Conservation (phyloP, 2,329 filamentous ascomycete genomes). For the Chrysoporthe cubensis region DNA sequence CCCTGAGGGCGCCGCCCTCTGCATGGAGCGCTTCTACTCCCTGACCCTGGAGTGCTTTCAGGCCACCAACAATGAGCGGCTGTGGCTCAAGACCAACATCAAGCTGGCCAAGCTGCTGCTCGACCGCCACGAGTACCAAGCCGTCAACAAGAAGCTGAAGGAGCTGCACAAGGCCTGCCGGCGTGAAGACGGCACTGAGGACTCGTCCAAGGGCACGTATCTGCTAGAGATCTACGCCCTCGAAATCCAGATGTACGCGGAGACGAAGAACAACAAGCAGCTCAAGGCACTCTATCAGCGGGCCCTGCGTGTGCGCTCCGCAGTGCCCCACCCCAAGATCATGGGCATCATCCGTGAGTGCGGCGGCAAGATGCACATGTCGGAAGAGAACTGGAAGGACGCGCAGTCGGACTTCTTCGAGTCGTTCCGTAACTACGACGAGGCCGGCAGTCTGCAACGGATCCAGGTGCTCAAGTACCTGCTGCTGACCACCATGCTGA, state of each 20-base stretch:
- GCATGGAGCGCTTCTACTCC: slow-evolving; percentile 95
- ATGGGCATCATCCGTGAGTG: slow-evolving; percentile 99
- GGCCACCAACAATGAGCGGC: slow-evolving; percentile 92
- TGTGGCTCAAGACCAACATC: slow-evolving; percentile 98
- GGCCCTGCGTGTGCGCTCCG: slow-evolving; percentile 90
- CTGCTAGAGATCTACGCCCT: slow-evolving; percentile 93
- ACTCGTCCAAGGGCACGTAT: slow-evolving; percentile 95
- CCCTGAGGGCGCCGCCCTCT: slow-evolving; percentile 71
- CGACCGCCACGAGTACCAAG: slow-evolving; percentile 84
- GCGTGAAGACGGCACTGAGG: slow-evolving; percentile 81
- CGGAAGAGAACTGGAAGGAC: slow-evolving; percentile 98
- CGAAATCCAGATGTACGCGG: slow-evolving; percentile 98
- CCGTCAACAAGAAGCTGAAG: slow-evolving; percentile 79
- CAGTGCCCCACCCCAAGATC: slow-evolving; percentile 96
- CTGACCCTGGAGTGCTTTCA: slow-evolving; percentile 93
- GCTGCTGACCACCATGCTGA: slow-evolving; percentile 95
- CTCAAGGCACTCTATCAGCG: slow-evolving; percentile 91
- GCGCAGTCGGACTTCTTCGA: slow-evolving; percentile 98
- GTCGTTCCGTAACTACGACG: slow-evolving; percentile 98
- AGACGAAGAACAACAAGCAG: slow-evolving; percentile 96
- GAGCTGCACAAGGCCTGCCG: slow-evolving; percentile 91
- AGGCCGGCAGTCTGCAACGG: slow-evolving; percentile 92
- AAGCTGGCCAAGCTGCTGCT: slow-evolving; percentile 92
- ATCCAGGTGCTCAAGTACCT: slow-evolving; percentile 98
- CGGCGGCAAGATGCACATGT: slow-evolving; percentile 99